Conservation (phyloP, 2,329 filamentous ascomycete species). For the Cryphonectria carpinicola region DNA sequence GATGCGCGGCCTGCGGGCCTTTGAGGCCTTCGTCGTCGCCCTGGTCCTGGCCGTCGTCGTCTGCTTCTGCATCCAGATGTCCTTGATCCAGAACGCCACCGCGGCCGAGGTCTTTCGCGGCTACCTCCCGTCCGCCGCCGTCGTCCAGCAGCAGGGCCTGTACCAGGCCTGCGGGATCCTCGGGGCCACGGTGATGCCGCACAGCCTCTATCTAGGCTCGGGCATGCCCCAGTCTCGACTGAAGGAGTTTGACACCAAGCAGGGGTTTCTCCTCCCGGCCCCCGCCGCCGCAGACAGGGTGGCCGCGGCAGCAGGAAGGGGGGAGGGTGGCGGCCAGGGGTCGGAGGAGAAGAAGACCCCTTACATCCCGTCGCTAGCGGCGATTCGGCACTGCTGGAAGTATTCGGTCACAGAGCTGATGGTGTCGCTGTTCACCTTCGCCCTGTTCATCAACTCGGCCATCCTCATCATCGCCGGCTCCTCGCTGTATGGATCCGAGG, state of each 20-base stretch:
- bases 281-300: constrained; percentile 27
- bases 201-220: constrained; percentile 69
- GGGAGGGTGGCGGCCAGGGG: constrained; percentile 31
- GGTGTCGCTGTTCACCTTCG: constrained; percentile 78
- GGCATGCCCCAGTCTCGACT: constrained; percentile 71
- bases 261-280: constrained; percentile 52
- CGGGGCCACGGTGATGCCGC: constrained; percentile 76
- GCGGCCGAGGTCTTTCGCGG: constrained; percentile 66
- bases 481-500: constrained; percentile 66
- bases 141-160: constrained; percentile 59
- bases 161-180: constrained; percentile 78
- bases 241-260: constrained; percentile 62
- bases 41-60: constrained; percentile 71
- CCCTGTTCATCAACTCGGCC: constrained; percentile 81
- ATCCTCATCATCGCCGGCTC: constrained; percentile 83
- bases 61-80: constrained; percentile 73
- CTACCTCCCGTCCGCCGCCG: constrained; percentile 63
- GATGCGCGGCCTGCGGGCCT: constrained; percentile 63
- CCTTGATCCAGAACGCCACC: constrained; percentile 59
- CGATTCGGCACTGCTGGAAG: constrained; percentile 75
- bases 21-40: constrained; percentile 66
- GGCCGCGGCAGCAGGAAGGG: constrained; percentile 30
- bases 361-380: constrained; percentile 72
- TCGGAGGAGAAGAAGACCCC: constrained; percentile 52
- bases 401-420: constrained; percentile 73